These are phyloP conservation scores for Margaritispora aquatica DNA, from an alignment of 495 filamentous ascomycete species.

Conservation along the genomic window DNA sequence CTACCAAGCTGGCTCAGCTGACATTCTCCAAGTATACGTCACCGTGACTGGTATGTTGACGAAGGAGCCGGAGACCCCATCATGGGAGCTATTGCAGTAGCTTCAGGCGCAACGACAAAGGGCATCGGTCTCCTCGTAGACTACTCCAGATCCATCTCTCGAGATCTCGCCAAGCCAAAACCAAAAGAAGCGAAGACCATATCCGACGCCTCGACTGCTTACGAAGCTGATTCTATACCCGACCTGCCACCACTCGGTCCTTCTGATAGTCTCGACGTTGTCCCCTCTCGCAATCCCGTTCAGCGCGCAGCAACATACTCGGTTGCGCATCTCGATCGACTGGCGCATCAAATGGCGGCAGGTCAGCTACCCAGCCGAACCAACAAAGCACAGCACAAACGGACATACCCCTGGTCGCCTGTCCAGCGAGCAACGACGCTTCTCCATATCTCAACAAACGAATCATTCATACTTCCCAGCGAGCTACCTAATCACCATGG, in stretches of 20 bases:
- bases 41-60: slow-evolving; percentile 51
- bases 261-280: slow-evolving; percentile 1
- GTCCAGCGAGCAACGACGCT: background rate
- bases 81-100: slow-evolving; percentile 49
- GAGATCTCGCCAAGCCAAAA: background rate
- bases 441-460: background rate
- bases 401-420: background rate
- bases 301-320: slow-evolving; percentile 11
- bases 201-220: background rate
- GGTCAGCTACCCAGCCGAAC: slow-evolving; percentile 4
- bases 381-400: background rate
- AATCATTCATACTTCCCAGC: background rate
- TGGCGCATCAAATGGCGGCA: slow-evolving; percentile 22
- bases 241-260: background rate
- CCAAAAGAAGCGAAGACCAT: background rate
- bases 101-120: slow-evolving; percentile 53
- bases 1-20: slow-evolving; percentile 21
- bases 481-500: background rate
- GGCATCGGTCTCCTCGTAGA: slow-evolving; percentile 58
- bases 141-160: slow-evolving; percentile 45
- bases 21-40: too few relatives aligned
- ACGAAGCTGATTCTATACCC: background rate
- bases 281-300: slow-evolving; percentile 10
- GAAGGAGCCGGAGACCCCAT: slow-evolving; percentile 50
- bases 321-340: slow-evolving; percentile 11